Base-by-base conservation (phyloP, 2,329 filamentous ascomycete species). In the Phyllosticta capitalensis region DNA sequence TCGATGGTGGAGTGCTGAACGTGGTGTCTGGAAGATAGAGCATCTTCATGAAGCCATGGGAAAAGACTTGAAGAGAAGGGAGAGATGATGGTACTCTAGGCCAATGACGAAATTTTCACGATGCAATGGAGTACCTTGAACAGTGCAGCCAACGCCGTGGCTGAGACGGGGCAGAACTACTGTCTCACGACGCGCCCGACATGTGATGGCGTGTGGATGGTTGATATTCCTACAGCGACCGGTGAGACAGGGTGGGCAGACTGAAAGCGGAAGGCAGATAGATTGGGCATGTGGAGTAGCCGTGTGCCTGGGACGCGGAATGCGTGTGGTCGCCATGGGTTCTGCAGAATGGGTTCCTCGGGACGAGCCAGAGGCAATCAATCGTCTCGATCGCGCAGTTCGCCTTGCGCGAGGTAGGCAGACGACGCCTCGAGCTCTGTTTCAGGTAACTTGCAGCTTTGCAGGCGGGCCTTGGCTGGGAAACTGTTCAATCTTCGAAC, bases 1-100 rank as follows among this genome's bases (percentile, higher is more conserved):
- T 80, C 4, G 78, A 80, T 67, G 78, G 78, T 5, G 78, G 78
- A 14, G 78, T 79, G 14, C 65, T 80, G 54, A 80, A 80, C 62
- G 74, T 78, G n/a, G 73, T 80, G 19, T 66, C 67, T 59, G 73
- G 73, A 20, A 59, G 69, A 59, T 72, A 62, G 63, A 56, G 9
- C 17, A 24, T 38, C 10, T 9, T 10, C 30, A 58, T 14, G 54
- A 50, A 38, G 20, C 21, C 28, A 38, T 26, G 52, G 19, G 20
- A 45, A 17, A 52, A 48, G 45, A 52, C 26, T 52, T 6, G 48
- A 48, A 38, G 58, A 59, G 51, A 20, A 45, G 7, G 5, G n/a
- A 4, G 14, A 45, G 17, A 45, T 7, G 7, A n/a, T n/a, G 38
- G 17, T 19, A n/a, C n/a, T 5, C 17, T 1, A 6, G 38, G 6